Conservation (phyloP, 192 early-diverging fungal species). For the Glomus cerebriforme region DNA sequence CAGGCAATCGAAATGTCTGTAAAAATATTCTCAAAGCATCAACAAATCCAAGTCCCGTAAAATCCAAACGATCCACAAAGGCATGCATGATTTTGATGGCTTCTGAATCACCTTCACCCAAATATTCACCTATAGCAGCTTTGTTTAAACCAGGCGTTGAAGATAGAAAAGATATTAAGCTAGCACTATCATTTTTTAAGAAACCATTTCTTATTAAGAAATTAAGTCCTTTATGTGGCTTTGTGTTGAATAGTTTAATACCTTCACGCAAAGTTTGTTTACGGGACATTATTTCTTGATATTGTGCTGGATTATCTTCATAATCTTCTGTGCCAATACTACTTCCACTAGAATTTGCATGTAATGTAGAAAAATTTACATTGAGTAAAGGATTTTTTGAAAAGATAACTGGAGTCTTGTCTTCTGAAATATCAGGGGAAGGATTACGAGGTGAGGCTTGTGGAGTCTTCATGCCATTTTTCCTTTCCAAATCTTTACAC, state of each 20-base stretch:
- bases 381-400: conserved; percentile 47
- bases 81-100: conserved; percentile 94
- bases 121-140: conserved; percentile 86
- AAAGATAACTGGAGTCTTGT: conserved; percentile 42
- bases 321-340: conserved; percentile 42
- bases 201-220: conserved; percentile 74
- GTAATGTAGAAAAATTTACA: conserved; percentile 35
- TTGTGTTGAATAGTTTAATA: conserved; percentile 78
- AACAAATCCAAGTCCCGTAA: conserved; percentile 72
- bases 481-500: conserved; percentile 55
- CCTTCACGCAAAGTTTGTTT: conserved; percentile 83
- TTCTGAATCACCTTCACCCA: conserved; percentile 88
- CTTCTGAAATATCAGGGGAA: conserved; percentile 16
- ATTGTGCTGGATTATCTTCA: conserved; percentile 84
- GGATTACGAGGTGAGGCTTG: neutral
- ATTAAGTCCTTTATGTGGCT: conserved; percentile 87
- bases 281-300: conserved; percentile 79
- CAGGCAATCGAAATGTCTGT: conserved; percentile 89
- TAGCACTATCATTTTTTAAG: conserved; percentile 70
- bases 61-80: conserved; percentile 88
- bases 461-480: neutral
- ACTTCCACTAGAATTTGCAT: conserved; percentile 41
- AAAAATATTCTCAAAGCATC: conserved; percentile 82
- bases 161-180: conserved; percentile 75
- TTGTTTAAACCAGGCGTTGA: conserved; percentile 82